phyloP scores from a whole-genome alignment of 2,329 filamentous ascomycete genomes.

The Pseudogymnoascus sp. region DNA sequence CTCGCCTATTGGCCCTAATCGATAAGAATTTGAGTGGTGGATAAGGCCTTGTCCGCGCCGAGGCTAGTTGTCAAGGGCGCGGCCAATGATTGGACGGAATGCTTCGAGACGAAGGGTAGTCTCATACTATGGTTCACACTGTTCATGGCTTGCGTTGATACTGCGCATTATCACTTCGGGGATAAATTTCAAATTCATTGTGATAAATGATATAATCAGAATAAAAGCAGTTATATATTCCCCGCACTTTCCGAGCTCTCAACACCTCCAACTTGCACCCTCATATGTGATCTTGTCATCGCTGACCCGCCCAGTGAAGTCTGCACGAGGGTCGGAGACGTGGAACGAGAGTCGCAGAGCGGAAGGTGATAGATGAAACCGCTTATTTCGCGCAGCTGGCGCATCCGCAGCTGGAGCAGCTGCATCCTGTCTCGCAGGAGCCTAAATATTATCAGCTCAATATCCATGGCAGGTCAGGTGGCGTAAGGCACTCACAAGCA shows the following conservation, averaged over 20 bases:
- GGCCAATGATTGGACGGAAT: neutral
- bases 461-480: neutral
- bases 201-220: neutral
- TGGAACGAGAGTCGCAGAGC: neutral
- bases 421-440: neutral
- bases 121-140: neutral
- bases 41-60: neutral
- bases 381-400: neutral
- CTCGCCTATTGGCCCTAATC: slow-evolving; percentile 9
- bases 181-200: neutral
- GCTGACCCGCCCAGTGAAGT: neutral
- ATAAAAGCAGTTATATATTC: neutral
- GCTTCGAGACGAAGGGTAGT: neutral
- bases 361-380: neutral
- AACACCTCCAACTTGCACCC: neutral
- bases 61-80: neutral
- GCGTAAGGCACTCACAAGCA: neutral
- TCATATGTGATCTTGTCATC: neutral
- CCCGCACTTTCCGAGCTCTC: neutral
- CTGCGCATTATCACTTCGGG: neutral
- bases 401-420: neutral
- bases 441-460: neutral
- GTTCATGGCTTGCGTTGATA: neutral
- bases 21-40: neutral
- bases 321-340: neutral